Percentiles rank a stretch among this genome's conserved stretches.
These are phyloP conservation scores for Coemansia sp. DNA, from an alignment of 192 early-diverging fungal genomes.

Conservation along the genomic window DNA sequence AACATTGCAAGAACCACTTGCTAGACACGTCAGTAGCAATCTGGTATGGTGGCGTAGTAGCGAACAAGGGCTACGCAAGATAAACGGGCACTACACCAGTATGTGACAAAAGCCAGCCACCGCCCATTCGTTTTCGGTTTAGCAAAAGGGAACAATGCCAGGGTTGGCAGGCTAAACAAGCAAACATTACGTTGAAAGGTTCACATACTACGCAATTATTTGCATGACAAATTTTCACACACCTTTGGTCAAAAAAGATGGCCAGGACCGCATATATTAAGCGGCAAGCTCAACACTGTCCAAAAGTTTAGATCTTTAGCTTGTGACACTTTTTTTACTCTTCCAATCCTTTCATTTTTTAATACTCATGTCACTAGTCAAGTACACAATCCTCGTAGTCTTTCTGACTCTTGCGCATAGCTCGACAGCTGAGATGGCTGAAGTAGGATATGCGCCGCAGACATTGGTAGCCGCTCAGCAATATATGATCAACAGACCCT, in stretches of 20 bases:
- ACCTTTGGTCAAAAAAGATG: not conserved
- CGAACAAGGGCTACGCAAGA: not conserved
- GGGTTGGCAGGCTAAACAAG: not conserved
- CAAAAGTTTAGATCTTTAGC: not conserved
- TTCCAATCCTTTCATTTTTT: not conserved
- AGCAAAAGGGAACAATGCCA: not conserved
- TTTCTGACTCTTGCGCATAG: not conserved
- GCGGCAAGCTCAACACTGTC: not conserved
- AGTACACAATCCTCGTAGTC: not conserved
- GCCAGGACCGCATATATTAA: not conserved
- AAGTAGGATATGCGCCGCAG: conserved; percentile 46
- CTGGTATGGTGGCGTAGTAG: not conserved
- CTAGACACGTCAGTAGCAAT: not conserved
- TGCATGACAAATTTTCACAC: not conserved
- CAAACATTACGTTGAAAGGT: not conserved
- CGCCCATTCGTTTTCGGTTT: not conserved
- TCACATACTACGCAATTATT: not conserved
- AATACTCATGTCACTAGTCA: not conserved
- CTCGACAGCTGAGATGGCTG: conserved; percentile 1
- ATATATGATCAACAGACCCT: conserved; percentile 25
- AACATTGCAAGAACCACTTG: not conserved
- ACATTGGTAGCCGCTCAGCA: conserved; percentile 28
- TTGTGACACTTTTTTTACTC: not conserved
- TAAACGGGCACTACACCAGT: not conserved
- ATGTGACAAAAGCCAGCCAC: not conserved